Percentiles rank a stretch among this genome's conserved stretches.
Evolutionary conservation across 2,329 filamentous ascomycete genomes (phyloP).

Genomic region (Alternaria atra): DNA sequence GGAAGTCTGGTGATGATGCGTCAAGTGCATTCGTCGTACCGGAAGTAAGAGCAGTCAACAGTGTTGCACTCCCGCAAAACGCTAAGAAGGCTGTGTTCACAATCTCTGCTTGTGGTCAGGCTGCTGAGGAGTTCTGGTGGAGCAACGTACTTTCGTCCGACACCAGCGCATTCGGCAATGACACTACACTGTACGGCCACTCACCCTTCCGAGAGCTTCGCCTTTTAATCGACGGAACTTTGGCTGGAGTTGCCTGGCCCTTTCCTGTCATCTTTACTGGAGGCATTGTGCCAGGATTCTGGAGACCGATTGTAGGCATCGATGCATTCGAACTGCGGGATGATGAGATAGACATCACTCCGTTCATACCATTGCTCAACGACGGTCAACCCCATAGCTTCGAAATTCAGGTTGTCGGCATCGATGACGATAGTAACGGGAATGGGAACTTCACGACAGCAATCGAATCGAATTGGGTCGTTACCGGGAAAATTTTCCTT

Average conservation of each 20-base stretch:
- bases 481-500: conserved; percentile 83
- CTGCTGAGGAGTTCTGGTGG: conserved; percentile 86
- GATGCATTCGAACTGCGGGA: conserved; percentile 82
- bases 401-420: conserved; percentile 71
- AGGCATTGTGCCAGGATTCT: conserved; percentile 77
- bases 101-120: conserved; percentile 80
- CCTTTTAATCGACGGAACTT: conserved; percentile 73
- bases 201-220: conserved; percentile 83
- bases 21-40: conserved; percentile 76
- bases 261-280: conserved; percentile 86
- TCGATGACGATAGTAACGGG: conserved; percentile 65
- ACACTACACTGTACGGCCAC: conserved; percentile 69
- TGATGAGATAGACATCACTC: conserved; percentile 82
- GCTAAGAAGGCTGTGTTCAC: conserved; percentile 75
- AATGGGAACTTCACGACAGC: conserved; percentile 61
- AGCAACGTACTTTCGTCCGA: conserved; percentile 74
- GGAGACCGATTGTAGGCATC: conserved; percentile 79
- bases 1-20: conserved; percentile 58
- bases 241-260: conserved; percentile 82
- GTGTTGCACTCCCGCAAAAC: conserved; percentile 71
- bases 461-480: conserved; percentile 74
- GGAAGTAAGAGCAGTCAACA: conserved; percentile 66
- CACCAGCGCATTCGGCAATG: conserved; percentile 65
- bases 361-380: conserved; percentile 75
- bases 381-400: conserved; percentile 73